phyloP scores from a whole-genome alignment of 345 rosid species.

The Euphorbia lathyris region DNA sequence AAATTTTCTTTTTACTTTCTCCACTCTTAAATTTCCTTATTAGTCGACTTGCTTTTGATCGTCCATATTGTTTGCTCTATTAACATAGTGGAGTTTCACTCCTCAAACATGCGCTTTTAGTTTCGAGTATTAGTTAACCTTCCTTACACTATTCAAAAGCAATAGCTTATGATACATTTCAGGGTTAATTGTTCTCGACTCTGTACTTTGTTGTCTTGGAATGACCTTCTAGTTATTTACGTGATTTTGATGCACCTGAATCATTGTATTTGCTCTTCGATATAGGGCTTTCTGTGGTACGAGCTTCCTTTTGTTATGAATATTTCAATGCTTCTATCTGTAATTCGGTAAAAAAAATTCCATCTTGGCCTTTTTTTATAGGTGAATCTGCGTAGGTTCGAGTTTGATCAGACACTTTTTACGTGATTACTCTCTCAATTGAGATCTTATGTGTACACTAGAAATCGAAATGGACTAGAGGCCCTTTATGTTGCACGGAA shows the following conservation, averaged over 20 bases:
- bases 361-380: no score
- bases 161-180: neutral
- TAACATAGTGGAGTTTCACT: neutral
- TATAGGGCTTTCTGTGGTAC: neutral
- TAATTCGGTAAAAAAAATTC: neutral
- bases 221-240: neutral
- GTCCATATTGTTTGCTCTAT: neutral
- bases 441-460: no score
- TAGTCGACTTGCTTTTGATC: neutral
- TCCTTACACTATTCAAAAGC: neutral
- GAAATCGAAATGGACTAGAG: no score
- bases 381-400: no score
- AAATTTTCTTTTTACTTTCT: slow-evolving; percentile 13
- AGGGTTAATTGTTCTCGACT: neutral
- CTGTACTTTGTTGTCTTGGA: neutral
- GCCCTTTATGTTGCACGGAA: no score
- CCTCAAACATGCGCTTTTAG: neutral
- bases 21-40: neutral
- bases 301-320: neutral
- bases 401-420: no score
- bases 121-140: neutral
- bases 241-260: neutral
- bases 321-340: neutral
- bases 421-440: no score
- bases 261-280: neutral